Base-by-base conservation (phyloP, 75 land plant genomes). In the Pinus taeda region DNA sequence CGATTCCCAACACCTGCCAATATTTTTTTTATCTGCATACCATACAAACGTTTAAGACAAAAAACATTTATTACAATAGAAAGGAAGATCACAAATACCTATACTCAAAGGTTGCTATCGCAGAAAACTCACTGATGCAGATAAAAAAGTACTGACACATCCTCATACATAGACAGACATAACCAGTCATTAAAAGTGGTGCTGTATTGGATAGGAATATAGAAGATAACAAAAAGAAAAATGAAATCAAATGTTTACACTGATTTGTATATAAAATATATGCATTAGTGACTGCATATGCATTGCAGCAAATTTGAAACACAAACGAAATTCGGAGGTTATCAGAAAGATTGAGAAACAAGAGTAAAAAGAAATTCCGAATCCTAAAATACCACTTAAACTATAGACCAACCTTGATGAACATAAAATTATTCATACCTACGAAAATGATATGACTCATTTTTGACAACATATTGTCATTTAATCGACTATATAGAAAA, bases 11-110 rank as follows among this genome's bases (percentile, higher is more conserved):
- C 59, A 73, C 71, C 55, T 13, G 63, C 83, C 70, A 92, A 77
- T 60, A 92, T 67, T 57, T 79, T 78, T 20, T 74, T 76, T 76
- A 88, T 56, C 96, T 89, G 88, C 78, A 71, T 59, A 42, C 59
- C 14, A 18, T 57, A 18, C 21, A 60, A 63, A 74, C 24, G 33
- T 39, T 66, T 66, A 29, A 30, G 4, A 66, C n/a, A 66, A 18
- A 66, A 66, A 66, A 66, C 20, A 66, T 18, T 20, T n/a, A 69
- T 20, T 39, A 42, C 3, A 69, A 39, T 69, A 69, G 42, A 42
- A 7, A 17, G 49, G 20, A 39, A 20, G 20, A 39, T 20, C n/a
- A 39, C 71, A 20, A 36, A 18, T 33, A 17, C 3, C 17, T 7
- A 4, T 9, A 7, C 22, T 69, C 37, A 42, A 42, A 69, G 53